Base-by-base conservation (phyloP, 257 asterid genomes). In the Nicotiana paniculata region DNA sequence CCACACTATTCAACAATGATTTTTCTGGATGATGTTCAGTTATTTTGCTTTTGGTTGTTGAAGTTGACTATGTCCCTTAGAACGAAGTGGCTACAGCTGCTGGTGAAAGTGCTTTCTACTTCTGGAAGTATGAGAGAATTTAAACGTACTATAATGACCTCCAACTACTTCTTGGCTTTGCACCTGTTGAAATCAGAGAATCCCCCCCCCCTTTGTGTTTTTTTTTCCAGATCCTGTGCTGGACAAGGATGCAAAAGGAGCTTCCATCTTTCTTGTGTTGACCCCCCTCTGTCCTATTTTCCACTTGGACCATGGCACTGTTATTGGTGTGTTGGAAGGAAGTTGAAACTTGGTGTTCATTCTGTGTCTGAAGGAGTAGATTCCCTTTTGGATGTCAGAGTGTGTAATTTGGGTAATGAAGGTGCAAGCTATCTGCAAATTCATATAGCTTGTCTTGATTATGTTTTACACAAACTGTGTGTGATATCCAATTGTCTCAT, bases 231-330 rank as follows among this genome's bases (percentile, higher is more conserved):
- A 81, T 82, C 77, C 32, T 87, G 90, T 85, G 63, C 74, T 28
- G 90, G 90, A 61, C 58, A 43, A 37, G 90, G 84, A 67, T 85
- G 88, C 70, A 79, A 64, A 55, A 82, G 82, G 84, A 87, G 83
- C 75, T 87, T 84, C 83, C 90, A 85, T 78, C 82, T 81, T n/a
- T 30, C 83, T 80, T 87, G 88, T 78, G 63, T 85, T 51, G 82
- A 80, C 17, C 90, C 88, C 53, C 85, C 75, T 26, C 63, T 87
- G 70, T 67, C 65, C 51, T 67, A 76, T 72, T 55, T 74, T 39
- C 90, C 85, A 26, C 86, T 76, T 21, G 86, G 87, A 77, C 70
- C 63, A 18, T 87, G 90, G 90, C 76, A 85, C 63, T 87, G 88
- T 75, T 46, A 76, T 77, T 70, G 74, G 80, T 87, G 90, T 62